Evolutionary conservation across 2,329 filamentous ascomycete species (phyloP).

Genomic region (Parascedosporium putredinis): DNA sequence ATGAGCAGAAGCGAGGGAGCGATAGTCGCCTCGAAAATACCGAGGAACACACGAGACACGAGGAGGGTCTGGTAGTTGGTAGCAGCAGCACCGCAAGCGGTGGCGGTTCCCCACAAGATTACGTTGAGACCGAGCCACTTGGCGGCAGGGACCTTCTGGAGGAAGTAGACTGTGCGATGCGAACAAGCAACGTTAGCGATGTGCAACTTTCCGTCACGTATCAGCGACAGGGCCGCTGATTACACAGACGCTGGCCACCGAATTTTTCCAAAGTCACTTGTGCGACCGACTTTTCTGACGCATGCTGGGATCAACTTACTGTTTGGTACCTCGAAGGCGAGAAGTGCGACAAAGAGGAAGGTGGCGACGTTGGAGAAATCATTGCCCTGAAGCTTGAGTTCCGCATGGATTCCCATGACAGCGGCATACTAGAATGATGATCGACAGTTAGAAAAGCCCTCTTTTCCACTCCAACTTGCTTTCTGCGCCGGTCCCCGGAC

Average conservation of each 20-base stretch:
- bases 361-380: constrained; percentile 54
- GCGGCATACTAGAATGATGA: constrained; percentile 42
- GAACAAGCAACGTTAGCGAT: neutral
- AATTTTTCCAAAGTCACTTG: no score
- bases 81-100: constrained; percentile 15
- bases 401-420: constrained; percentile 51
- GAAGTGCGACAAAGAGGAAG: constrained; percentile 51
- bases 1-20: constrained; percentile 40
- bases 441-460: constrained; percentile 2
- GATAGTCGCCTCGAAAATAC: constrained; percentile 35
- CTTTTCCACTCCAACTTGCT: neutral
- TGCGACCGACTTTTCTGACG: no score
- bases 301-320: constrained; percentile 31
- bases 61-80: constrained; percentile 14
- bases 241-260: no score
- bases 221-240: no score
- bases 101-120: constrained; percentile 38
- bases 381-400: constrained; percentile 45
- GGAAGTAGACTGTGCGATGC: constrained; percentile 34
- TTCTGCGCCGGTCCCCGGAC: neutral
- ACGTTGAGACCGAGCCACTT: constrained; percentile 53
- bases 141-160: constrained; percentile 49
- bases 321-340: constrained; percentile 49
- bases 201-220: no score
- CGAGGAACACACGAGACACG: constrained; percentile 33